Conservation (phyloP, 2,329 filamentous ascomycete species). For the Monilinia aucupariae region DNA sequence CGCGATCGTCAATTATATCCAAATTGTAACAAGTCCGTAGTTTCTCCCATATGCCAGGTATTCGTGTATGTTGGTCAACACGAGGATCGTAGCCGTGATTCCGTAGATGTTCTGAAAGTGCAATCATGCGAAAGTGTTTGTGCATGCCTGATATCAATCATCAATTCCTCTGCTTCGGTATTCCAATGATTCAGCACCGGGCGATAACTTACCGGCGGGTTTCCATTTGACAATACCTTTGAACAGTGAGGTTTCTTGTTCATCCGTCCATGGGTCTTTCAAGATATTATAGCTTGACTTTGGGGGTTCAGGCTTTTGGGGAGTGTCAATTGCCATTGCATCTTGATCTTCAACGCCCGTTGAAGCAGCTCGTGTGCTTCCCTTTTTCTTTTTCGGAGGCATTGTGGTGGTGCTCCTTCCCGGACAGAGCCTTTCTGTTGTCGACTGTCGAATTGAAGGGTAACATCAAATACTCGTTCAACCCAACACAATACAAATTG, state of each 20-base stretch:
- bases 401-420: constrained; percentile 40
- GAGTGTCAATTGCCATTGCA: constrained; percentile 55
- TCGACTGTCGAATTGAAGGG: background rate
- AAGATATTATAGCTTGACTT: constrained; percentile 45
- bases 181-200: background rate
- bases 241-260: constrained; percentile 87
- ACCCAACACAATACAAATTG: too few species aligned
- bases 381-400: constrained; percentile 66
- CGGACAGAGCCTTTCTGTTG: background rate
- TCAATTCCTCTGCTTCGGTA: background rate
- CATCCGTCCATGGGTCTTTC: constrained; percentile 85
- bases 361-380: constrained; percentile 49
- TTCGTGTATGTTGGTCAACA: constrained; percentile 70
- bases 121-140: constrained; percentile 88
- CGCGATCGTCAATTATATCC: constrained; percentile 77
- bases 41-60: constrained; percentile 89
- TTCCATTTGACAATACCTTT: constrained; percentile 94
- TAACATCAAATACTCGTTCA: background rate
- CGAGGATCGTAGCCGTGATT: constrained; percentile 74
- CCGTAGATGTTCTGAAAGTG: constrained; percentile 72
- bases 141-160: constrained; percentile 62
- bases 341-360: constrained; percentile 54
- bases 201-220: constrained; percentile 65
- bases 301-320: constrained; percentile 32
- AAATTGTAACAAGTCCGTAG: constrained; percentile 79